A percentile compares a stretch with the other conserved stretches of the same genome.
These are phyloP conservation scores for Xylariaceae sp. DNA, from an alignment of 2,329 filamentous ascomycete species.

Conservation along the genomic window DNA sequence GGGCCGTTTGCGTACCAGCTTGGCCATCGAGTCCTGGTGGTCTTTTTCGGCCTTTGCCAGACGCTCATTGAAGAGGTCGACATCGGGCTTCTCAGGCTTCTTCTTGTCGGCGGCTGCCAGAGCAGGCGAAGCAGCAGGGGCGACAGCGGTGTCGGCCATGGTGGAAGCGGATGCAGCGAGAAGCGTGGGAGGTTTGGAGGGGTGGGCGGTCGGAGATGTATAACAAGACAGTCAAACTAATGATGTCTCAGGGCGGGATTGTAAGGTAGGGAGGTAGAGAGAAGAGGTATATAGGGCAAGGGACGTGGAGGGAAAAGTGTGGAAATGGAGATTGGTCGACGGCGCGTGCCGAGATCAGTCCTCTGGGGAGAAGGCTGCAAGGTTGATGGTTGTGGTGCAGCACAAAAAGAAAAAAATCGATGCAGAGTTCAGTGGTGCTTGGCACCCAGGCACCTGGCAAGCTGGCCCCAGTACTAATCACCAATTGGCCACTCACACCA, in stretches of 20 bases:
- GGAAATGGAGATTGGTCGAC: too few species aligned
- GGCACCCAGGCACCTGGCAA: too few species aligned
- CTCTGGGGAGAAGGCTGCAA: too few species aligned
- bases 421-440: too few species aligned
- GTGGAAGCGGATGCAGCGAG: constrained; percentile 8
- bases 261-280: too few species aligned
- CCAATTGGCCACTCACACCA: too few species aligned
- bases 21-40: constrained; percentile 66
- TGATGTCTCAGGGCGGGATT: constrained; percentile 5
- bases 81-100: constrained; percentile 81
- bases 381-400: too few species aligned
- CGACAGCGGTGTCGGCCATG: constrained; percentile 41
- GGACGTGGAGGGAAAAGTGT: too few species aligned
- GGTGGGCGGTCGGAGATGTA: constrained; percentile 6
- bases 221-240: constrained; percentile 5
- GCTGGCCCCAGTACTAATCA: too few species aligned
- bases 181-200: not conserved
- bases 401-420: too few species aligned
- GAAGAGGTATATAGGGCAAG: too few species aligned
- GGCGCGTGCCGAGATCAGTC: too few species aligned
- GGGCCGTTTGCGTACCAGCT: constrained; percentile 31
- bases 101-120: constrained; percentile 35
- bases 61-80: constrained; percentile 72
- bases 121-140: constrained; percentile 39
- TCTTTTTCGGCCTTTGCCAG: constrained; percentile 81